A percentile compares a stretch with the other conserved stretches of the same genome.
phyloP scores from a whole-genome alignment of 1,139 yeast species.

The Tardiomyces digboiensis region DNA sequence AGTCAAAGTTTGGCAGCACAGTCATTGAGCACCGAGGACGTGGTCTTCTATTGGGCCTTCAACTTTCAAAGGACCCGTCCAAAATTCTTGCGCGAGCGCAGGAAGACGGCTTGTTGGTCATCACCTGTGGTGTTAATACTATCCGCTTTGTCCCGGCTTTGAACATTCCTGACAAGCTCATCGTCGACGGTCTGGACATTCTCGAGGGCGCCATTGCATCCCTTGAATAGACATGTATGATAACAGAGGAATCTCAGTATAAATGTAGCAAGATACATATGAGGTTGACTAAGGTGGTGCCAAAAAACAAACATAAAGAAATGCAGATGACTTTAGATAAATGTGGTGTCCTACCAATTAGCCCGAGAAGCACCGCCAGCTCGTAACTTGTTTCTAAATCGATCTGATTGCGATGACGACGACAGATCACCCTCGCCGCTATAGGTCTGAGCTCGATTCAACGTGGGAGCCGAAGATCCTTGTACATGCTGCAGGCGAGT shows the following conservation, averaged over 20 bases:
- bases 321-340: too few relatives aligned
- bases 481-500: not conserved
- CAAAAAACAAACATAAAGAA: not conserved
- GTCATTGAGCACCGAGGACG: conserved; percentile 72
- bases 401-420: not conserved
- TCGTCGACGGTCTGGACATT: conserved; percentile 60
- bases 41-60: conserved; percentile 80
- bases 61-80: conserved; percentile 60
- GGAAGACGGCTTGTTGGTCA: conserved; percentile 69
- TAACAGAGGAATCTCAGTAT: not conserved
- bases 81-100: conserved; percentile 59
- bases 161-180: conserved; percentile 62
- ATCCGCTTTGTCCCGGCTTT: conserved; percentile 88
- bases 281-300: not conserved
- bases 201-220: conserved; percentile 38
- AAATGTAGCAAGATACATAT: not conserved
- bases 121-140: conserved; percentile 89
- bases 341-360: not conserved
- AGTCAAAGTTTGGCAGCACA: conserved; percentile 46
- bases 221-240: not conserved
- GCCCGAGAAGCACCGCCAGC: not conserved
- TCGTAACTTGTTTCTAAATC: not conserved
- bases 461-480: not conserved
- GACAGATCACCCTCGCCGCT: not conserved
- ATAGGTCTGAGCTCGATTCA: not conserved